These are phyloP conservation scores for Aspergillus nidulans DNA, from an alignment of 495 filamentous ascomycete genomes.

Conservation along the genomic window DNA sequence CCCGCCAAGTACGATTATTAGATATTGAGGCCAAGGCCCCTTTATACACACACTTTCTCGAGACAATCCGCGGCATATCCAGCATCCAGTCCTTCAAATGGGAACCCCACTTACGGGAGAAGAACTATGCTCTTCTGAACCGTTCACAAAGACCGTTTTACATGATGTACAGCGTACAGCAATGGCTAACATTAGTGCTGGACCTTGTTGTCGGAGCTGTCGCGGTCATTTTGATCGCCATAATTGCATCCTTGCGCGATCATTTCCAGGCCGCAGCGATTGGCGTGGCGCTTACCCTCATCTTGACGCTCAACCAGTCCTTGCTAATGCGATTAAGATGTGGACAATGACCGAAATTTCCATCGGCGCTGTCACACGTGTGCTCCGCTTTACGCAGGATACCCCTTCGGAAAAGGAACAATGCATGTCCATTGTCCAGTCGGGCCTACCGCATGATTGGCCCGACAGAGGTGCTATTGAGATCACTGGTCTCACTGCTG, in stretches of 20 bases:
- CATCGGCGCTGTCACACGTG: background rate
- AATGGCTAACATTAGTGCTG: slow-evolving; percentile 1
- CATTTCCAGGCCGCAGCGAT: background rate
- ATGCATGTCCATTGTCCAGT: no score
- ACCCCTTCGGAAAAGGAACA: background rate
- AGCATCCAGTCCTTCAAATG: background rate
- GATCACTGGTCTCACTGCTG: background rate
- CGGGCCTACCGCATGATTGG: background rate
- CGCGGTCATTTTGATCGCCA: background rate
- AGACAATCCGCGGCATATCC: background rate
- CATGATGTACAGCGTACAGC: slow-evolving; percentile 4
- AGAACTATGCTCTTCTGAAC: slow-evolving; percentile 14
- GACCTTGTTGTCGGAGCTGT: background rate
- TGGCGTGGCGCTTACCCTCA: background rate
- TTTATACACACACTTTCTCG: background rate
- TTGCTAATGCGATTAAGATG: background rate
- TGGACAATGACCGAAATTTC: slow-evolving; percentile 2
- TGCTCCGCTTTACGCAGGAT: background rate
- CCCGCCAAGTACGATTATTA: background rate
- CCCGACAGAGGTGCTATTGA: background rate
- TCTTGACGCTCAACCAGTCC: background rate
- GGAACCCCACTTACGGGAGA: background rate
- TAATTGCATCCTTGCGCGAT: background rate
- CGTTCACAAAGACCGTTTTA: slow-evolving; percentile 3
- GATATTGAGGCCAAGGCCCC: background rate